Percentiles rank a stretch among this genome's conserved stretches.
Evolutionary conservation across 495 filamentous ascomycete genomes (phyloP).

Genomic region (Podospora pseudopauciseta): DNA sequence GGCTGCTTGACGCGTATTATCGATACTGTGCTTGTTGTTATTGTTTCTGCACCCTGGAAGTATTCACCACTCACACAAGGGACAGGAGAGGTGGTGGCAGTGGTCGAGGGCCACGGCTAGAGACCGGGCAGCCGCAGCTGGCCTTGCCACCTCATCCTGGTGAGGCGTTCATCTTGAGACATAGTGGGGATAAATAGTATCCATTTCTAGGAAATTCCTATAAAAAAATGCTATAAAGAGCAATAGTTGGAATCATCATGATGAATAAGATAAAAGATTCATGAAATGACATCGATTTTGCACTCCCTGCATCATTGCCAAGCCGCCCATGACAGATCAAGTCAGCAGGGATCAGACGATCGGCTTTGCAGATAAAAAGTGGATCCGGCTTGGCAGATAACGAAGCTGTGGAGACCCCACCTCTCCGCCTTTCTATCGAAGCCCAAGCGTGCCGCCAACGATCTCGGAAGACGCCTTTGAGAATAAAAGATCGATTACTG

Average conservation of each 20-base stretch:
- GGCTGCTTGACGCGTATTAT: neutral
- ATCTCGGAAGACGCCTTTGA: neutral
- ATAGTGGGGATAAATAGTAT: too few relatives aligned
- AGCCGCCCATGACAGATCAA: neutral
- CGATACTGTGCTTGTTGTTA: neutral
- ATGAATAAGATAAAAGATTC: neutral
- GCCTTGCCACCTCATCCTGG: neutral
- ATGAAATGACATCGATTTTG: neutral
- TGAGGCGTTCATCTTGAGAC: neutral
- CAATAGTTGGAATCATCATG: neutral
- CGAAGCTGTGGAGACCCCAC: neutral
- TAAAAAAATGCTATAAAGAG: neutral
- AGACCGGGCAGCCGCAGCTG: neutral
- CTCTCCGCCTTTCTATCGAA: slow-evolving; percentile 4
- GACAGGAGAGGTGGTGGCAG: neutral
- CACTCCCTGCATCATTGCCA: neutral
- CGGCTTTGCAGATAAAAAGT: slow-evolving; percentile 2
- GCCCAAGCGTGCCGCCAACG: slow-evolving; percentile 1
- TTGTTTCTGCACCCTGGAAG: neutral
- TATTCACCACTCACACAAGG: neutral
- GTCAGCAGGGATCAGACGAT: neutral
- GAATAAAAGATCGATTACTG: neutral
- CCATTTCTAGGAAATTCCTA: neutral
- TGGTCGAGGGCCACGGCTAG: neutral
- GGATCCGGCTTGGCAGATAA: neutral